Evolutionary conservation across 192 early-diverging fungal genomes (phyloP), one percentile per base, ranked within the genome.

Genomic region (Coemansia sp.): DNA sequence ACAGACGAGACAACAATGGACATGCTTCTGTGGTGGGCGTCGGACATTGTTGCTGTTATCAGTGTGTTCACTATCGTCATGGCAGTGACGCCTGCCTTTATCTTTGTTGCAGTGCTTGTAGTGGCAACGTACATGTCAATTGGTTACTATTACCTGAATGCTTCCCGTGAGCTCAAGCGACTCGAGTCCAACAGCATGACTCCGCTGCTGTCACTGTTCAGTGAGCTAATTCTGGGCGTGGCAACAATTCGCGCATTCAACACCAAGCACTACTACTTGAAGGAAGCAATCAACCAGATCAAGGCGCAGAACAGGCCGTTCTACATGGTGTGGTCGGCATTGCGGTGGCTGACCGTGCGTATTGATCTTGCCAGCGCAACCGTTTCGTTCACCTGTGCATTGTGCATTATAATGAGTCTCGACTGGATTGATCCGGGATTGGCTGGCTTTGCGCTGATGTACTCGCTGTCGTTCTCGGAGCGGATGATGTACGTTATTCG

Each of bases 91-190:
- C 93, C 93, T 40, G 44, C 80, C 15, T 97, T 94, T 64, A 76
- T 94, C 62, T 45, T 92, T 13, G 84, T 91, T 5, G 88, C 89
- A 1, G 68, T 78, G 18, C 70, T 88, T 63, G 85, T 92, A 19
- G 69, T 85, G 2, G 59, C 62, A 11, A 18, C 89, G 23, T 95
- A 90, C 67, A 73, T 85, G 21, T 65, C 71, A 32, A 86, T 95
- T 69, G 89, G 88, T 8, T 47, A 69, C 8, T 87, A 87, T 67
- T 98, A 95, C 67, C 75, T 96, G 56, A 77, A 68, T 4, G 81
- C 90, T 8, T 92, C 93, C 5, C 85, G 96, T 40, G 94, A 97
- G 74, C 75, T 97, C 57, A 95, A 98, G 87, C 88, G 95, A 16
- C 75, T 95, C n/a, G 92, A 95, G 79, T 89, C 91, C 6, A 86